Conservation (phyloP, 371 early-diverging fungal genomes). For the Mucor saturninus region DNA sequence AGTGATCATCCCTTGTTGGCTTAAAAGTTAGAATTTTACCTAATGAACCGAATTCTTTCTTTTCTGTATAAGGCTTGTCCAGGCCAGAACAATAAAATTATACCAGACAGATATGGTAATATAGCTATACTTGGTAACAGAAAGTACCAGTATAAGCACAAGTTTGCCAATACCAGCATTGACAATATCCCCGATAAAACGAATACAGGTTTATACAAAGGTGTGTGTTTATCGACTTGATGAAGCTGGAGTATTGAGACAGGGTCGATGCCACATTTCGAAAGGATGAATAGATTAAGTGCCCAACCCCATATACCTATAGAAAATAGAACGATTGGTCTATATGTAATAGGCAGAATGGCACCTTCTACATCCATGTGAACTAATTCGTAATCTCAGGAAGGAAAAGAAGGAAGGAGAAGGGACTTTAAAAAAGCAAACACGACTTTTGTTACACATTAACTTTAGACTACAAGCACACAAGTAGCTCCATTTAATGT, state of each 20-base stretch:
- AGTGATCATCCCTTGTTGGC: neutral
- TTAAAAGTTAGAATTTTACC: constrained; percentile 42
- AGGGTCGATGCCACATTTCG: constrained; percentile 64
- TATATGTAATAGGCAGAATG: constrained; percentile 63
- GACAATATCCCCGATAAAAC: constrained; percentile 46
- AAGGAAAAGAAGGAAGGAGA: neutral
- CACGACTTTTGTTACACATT: too few species aligned
- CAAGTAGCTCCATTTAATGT: too few species aligned
- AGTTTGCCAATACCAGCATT: constrained; percentile 35
- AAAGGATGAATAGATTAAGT: constrained; percentile 69
- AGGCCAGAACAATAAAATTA: constrained; percentile 59
- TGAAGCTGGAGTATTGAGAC: constrained; percentile 56
- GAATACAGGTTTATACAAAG: constrained; percentile 50
- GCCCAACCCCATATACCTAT: constrained; percentile 85
- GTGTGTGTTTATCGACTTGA: constrained; percentile 41
- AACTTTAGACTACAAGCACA: too few species aligned
- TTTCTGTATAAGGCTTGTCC: constrained; percentile 57
- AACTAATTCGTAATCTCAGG: neutral
- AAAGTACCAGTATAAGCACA: constrained; percentile 25
- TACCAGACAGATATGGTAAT: constrained; percentile 57
- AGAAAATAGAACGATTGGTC: constrained; percentile 71
- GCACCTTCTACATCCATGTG: constrained; percentile 28
- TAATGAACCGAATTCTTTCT: constrained; percentile 67
- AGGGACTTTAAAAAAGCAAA: neutral
- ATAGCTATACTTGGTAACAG: constrained; percentile 45